phyloP scores from a whole-genome alignment of 768 basidiomycete genomes.

The Serendipita sp. region DNA sequence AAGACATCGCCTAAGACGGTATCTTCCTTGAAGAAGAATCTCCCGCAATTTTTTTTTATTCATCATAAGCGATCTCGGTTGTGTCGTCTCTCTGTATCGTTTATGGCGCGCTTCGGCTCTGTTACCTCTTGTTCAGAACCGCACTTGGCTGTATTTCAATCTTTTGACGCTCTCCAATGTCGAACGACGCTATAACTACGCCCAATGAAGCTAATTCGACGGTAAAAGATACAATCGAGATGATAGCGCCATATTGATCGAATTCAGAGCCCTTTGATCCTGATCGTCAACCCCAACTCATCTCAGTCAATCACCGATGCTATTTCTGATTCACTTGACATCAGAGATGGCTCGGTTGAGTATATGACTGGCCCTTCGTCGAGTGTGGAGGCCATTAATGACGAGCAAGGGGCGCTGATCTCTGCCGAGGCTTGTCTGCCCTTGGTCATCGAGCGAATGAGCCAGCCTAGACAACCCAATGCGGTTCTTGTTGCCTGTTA shows the following conservation, averaged over 20 bases:
- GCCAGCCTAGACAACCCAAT: not conserved
- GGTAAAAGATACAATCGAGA: no score
- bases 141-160: not conserved
- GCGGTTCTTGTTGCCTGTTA: conserved; percentile 21
- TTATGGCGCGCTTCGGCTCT: not conserved
- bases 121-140: not conserved
- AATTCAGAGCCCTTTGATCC: conserved; percentile 12
- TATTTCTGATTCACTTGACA: conserved; percentile 12
- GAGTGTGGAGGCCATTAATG: conserved; percentile 17
- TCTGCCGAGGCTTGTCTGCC: conserved; percentile 14
- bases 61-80: not conserved
- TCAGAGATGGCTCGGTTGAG: not conserved
- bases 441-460: conserved; percentile 2
- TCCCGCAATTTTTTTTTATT: not conserved
- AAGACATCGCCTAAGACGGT: not conserved
- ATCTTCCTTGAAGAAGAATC: not conserved
- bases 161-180: not conserved
- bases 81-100: not conserved
- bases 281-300: conserved; percentile 25
- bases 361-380: conserved; percentile 15
- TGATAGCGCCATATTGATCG: not conserved
- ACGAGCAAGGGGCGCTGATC: conserved; percentile 12
- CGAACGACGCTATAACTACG: not conserved
- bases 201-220: no score
- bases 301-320: conserved; percentile 20